These are phyloP conservation scores for Trichothecium sympodiale DNA, from an alignment of 2,329 filamentous ascomycete species.

Conservation along the genomic window DNA sequence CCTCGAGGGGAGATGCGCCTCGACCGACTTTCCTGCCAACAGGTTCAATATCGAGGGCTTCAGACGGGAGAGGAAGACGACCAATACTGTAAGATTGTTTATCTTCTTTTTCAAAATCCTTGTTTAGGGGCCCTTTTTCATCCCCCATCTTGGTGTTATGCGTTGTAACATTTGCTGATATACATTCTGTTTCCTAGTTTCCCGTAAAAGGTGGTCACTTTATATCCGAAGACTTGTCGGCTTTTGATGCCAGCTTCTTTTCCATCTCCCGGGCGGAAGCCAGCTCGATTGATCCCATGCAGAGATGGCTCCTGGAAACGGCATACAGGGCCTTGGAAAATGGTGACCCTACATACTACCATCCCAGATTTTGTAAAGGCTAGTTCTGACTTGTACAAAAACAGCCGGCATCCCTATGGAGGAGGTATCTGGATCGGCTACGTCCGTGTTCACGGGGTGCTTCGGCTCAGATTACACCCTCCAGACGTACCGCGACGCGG, in stretches of 20 bases:
- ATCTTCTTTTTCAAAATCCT: neutral
- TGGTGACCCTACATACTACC: conserved; percentile 1
- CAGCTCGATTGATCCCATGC: conserved; percentile 13
- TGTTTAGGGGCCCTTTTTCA: no score
- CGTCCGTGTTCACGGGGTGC: neutral
- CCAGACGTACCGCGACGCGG: neutral
- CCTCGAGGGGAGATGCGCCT: conserved; percentile 1
- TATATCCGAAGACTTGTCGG: conserved; percentile 3
- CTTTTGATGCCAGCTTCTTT: conserved; percentile 11
- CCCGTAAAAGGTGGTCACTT: conserved; percentile 3
- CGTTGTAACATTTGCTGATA: no score
- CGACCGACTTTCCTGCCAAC: conserved; percentile 1
- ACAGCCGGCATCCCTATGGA: conserved; percentile 5
- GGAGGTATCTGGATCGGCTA: conserved; percentile 1
- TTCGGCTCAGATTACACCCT: neutral
- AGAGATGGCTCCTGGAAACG: conserved; percentile 9
- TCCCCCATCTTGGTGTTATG: no score
- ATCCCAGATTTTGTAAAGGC: neutral
- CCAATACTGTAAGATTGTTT: neutral
- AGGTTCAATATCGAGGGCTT: no score
- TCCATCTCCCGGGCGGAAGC: conserved; percentile 11
- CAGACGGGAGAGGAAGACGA: no score
- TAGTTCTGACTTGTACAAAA: neutral
- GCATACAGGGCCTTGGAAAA: conserved; percentile 6
- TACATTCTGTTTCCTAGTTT: neutral